Base-by-base conservation (phyloP, 2,329 filamentous ascomycete genomes). In the Sarocladium strictum region DNA sequence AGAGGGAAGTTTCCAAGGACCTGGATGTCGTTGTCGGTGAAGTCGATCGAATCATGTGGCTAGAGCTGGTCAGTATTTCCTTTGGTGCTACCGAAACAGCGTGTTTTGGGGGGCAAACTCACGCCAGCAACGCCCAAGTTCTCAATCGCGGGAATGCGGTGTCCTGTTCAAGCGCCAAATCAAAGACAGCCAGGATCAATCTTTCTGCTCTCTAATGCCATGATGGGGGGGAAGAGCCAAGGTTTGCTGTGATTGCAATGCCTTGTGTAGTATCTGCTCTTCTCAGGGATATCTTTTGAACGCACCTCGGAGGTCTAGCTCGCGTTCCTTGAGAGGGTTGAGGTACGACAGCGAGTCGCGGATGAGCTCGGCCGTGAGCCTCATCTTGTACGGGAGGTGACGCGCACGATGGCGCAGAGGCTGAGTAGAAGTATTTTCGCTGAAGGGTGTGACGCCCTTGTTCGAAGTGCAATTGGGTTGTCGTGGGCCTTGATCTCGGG, bases 261-360 rank as follows among this genome's bases (percentile, higher is more conserved):
- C 69, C 68, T 57, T 83, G 84, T 91, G 89, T 89, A 96, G 90
- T 84, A 96, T 94, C 91, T 93, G 89, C 80, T 85, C 90, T 90
- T 96, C 90, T 88, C 88, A 53, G 50, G 50, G 84, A 66, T 75
- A 27, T 29, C 47, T 51, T 32, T 51, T 5, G n/a, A 75, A 81
- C 91, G 85, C 89, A 97, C 94, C 94, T 96, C 94, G 86, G 67
- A 99, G 90, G 80, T 97, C 92, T 72, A 99, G 85, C 83, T 99
- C 94, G 74, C 94, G 90, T 82, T 99, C 94, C 77, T 94, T 96
- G 73, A 99, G 83, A 71, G 93, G 92, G 76, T 97, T 99, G 75
- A 97, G 88, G 81, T 97, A 99, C 72, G 93, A 97, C 63, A 96
- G 87, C 69, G 94, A 96, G 73, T 84, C 86, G 74, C 90, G 84